Percentiles rank a stretch among this genome's conserved stretches.
phyloP scores from a whole-genome alignment of 2,329 filamentous ascomycete species.

The Moelleriella libera region DNA sequence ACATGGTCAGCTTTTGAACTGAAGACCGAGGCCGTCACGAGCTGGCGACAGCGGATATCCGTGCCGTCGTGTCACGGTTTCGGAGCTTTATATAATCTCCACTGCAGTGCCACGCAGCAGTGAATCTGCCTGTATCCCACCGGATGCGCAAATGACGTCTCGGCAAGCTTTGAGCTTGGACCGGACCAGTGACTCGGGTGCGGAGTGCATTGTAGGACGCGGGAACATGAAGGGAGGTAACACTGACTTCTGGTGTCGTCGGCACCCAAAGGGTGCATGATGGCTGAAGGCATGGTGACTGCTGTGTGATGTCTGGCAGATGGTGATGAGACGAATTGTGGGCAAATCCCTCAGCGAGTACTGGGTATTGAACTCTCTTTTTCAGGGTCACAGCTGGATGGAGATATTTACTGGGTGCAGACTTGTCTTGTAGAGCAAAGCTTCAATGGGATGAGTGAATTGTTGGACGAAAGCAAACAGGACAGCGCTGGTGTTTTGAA shows the following conservation, averaged over 20 bases:
- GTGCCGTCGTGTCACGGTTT: too few species aligned
- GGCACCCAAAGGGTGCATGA: constrained; percentile 25
- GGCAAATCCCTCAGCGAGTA: not conserved
- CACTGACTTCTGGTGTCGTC: constrained; percentile 30
- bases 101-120: not conserved
- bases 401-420: too few species aligned
- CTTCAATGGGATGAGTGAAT: too few species aligned
- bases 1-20: constrained; percentile 7
- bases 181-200: not conserved
- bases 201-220: not conserved
- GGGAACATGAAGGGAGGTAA: not conserved
- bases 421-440: too few species aligned
- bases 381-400: too few species aligned
- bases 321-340: not conserved
- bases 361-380: too few species aligned
- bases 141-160: not conserved
- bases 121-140: not conserved
- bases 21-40: not conserved
- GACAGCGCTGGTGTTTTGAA: too few species aligned
- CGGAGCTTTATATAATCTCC: too few species aligned
- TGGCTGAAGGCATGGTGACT: constrained; percentile 24
- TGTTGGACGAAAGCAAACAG: too few species aligned
- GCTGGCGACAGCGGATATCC: not conserved
- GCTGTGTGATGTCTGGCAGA: not conserved
- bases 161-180: not conserved